These are phyloP conservation scores for Purpureocillium takamizusanense DNA, from an alignment of 2,329 filamentous ascomycete genomes.

Conservation along the genomic window DNA sequence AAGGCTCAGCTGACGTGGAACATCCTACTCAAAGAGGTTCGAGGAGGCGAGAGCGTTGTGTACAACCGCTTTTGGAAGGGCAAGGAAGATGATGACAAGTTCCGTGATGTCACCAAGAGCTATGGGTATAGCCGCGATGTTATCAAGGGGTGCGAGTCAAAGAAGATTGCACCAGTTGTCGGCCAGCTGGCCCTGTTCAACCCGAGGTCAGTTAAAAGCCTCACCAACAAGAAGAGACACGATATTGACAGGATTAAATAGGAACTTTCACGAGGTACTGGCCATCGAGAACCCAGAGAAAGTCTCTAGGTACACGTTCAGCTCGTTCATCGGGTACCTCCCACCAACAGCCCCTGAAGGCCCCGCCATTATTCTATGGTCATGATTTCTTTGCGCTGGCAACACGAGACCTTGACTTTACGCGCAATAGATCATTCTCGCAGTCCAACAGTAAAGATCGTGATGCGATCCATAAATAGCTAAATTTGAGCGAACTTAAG, in stretches of 20 bases:
- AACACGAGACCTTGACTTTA: too few relatives aligned
- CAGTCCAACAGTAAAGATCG: too few relatives aligned
- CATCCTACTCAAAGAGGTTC: background rate
- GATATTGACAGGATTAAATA: background rate
- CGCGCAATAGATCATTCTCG: too few relatives aligned
- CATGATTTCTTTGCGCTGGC: background rate
- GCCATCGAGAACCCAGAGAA: background rate
- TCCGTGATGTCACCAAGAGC: background rate
- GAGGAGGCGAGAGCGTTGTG: background rate
- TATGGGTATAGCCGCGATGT: background rate
- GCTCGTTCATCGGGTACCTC: constrained; percentile 1
- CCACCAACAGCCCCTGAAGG: background rate
- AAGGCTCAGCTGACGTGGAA: constrained; percentile 1
- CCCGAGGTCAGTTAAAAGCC: background rate
- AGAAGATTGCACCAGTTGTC: background rate
- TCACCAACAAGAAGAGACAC: too few relatives aligned
- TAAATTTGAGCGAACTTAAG: too few relatives aligned
- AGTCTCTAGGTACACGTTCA: background rate
- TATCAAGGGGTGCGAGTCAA: background rate
- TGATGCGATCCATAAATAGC: too few relatives aligned
- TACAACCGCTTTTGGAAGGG: constrained; percentile 1
- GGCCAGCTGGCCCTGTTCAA: constrained; percentile 1
- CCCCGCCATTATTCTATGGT: background rate
- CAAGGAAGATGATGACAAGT: constrained; percentile 1
- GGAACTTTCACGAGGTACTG: background rate